Conservation (phyloP, 1,139 yeast genomes). For the Kodamaea fungicola region DNA sequence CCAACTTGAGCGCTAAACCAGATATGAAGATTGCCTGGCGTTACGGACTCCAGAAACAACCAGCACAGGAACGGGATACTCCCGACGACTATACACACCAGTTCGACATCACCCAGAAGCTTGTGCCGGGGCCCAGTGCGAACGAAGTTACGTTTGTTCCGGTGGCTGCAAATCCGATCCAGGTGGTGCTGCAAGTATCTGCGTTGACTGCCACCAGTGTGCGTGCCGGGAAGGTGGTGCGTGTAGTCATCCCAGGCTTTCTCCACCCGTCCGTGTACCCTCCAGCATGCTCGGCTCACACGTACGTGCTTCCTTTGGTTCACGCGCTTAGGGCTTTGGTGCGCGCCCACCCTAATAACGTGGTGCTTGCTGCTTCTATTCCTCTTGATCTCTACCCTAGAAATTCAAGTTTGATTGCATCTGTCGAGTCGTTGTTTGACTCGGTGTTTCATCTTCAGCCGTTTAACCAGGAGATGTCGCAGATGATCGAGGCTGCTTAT, state of each 20-base stretch:
- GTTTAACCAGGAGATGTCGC: slow-evolving; percentile 71
- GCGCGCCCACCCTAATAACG: slow-evolving; percentile 42
- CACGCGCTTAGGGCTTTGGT: slow-evolving; percentile 57
- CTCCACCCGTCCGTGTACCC: slow-evolving; percentile 77
- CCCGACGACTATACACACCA: slow-evolving; percentile 57
- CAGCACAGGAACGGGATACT: slow-evolving; percentile 13
- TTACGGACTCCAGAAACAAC: slow-evolving; percentile 57
- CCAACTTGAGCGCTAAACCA: slow-evolving; percentile 44
- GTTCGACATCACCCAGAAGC: slow-evolving; percentile 70
- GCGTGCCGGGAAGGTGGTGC: slow-evolving; percentile 44
- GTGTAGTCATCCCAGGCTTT: slow-evolving; percentile 73
- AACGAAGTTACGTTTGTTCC: slow-evolving; percentile 59
- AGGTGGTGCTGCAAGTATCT: slow-evolving; percentile 39
- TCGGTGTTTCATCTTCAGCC: slow-evolving; percentile 77
- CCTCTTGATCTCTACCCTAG: slow-evolving; percentile 70
- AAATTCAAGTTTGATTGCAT: slow-evolving; percentile 42
- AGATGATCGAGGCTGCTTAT: slow-evolving; percentile 63
- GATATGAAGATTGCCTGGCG: slow-evolving; percentile 88
- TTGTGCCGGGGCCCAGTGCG: slow-evolving; percentile 63
- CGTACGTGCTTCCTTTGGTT: slow-evolving; percentile 56
- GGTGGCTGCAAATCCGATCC: slow-evolving; percentile 19
- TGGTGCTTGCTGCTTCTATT: slow-evolving; percentile 51
- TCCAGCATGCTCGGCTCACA: slow-evolving; percentile 47
- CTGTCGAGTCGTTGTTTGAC: slow-evolving; percentile 63
- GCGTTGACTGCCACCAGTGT: slow-evolving; percentile 34